Evolutionary conservation across 2,329 filamentous ascomycete genomes (phyloP), one percentile per base, ranked within the genome.

Genomic region (Macrophomina tecta): DNA sequence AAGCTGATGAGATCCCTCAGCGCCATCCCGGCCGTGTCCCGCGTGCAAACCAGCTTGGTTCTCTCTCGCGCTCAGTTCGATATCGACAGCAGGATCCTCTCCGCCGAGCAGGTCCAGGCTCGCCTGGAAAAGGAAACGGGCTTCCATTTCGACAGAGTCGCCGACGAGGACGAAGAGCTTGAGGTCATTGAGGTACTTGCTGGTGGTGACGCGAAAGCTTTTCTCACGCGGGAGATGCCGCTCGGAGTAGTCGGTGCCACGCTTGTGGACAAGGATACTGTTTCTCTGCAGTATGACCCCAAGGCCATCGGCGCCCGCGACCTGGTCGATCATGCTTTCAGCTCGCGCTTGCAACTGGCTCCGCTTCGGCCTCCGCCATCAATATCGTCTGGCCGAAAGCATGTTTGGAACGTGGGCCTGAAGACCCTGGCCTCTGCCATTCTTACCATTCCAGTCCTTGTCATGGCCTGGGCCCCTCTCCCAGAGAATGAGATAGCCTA

Each of bases 401-500:
- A 66, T 11, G 64, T 66, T 2, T 66, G 64, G 64, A 34, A 48
- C n/a, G 53, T 58, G 4, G 64, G 64, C 0, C 30, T 49, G n/a
- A 75, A 83, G 56, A 78, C 85, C 9, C 82, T 81, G 0, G 81
- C 71, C 23, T 72, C 79, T 4, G 71, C 75, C 3, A 28, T 71
- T 30, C 68, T 82, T 9, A 82, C 81, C 0, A 73, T 81, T 7
- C 80, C 81, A 0, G 79, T 82, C 1, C 77, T 93, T 1, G 83
- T 93, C 3, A 74, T 94, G 70, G 85, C 89, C 3, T 94, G 90
- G 89, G 87, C 87, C 4, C 84, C 86, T 11, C 81, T 83, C 0
- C 74, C 84, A 16, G 30, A 77, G 73, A 48, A 72, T 18, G 53
- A 66, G 1, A 66, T 87, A 3, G 76, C 78, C 0, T 90, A 90